Evolutionary conservation across 1,284 basidiomycete species (phyloP).

Genomic region (Gymnopus androsaceus): DNA sequence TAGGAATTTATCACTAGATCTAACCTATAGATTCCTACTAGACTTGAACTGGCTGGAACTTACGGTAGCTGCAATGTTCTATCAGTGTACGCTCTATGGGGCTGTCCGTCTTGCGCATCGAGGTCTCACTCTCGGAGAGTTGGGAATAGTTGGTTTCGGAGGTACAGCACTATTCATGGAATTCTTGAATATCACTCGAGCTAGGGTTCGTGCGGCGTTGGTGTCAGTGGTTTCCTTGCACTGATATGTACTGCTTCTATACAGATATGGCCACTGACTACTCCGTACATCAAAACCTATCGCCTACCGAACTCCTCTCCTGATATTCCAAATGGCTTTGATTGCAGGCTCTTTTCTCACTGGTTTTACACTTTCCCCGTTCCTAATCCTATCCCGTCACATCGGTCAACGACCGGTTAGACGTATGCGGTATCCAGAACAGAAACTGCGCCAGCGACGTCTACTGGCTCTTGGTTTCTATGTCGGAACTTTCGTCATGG

Average conservation of each 20-base stretch:
- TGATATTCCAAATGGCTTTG: conserved; percentile 91
- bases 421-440: conserved; percentile 85
- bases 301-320: conserved; percentile 89
- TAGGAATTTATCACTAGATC: not conserved
- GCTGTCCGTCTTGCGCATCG: conserved; percentile 88
- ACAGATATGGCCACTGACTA: conserved; percentile 79
- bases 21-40: conserved; percentile 30
- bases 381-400: conserved; percentile 90
- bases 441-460: conserved; percentile 84
- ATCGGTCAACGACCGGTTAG: conserved; percentile 91
- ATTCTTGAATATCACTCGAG: conserved; percentile 77
- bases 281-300: conserved; percentile 91
- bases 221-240: not conserved
- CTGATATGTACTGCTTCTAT: conserved; percentile 19
- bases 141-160: conserved; percentile 85
- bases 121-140: conserved; percentile 94
- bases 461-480: conserved; percentile 89
- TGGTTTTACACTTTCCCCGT: conserved; percentile 92
- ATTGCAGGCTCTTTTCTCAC: conserved; percentile 91
- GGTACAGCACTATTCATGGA: conserved; percentile 89
- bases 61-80: conserved; percentile 76
- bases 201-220: conserved; percentile 55
- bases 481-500: conserved; percentile 73
- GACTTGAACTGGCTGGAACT: conserved; percentile 83
- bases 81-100: conserved; percentile 89